A percentile compares a stretch with the other conserved stretches of the same genome.
These are phyloP conservation scores for Acarospora socialis DNA, from an alignment of 2,329 filamentous ascomycete species.

Conservation along the genomic window DNA sequence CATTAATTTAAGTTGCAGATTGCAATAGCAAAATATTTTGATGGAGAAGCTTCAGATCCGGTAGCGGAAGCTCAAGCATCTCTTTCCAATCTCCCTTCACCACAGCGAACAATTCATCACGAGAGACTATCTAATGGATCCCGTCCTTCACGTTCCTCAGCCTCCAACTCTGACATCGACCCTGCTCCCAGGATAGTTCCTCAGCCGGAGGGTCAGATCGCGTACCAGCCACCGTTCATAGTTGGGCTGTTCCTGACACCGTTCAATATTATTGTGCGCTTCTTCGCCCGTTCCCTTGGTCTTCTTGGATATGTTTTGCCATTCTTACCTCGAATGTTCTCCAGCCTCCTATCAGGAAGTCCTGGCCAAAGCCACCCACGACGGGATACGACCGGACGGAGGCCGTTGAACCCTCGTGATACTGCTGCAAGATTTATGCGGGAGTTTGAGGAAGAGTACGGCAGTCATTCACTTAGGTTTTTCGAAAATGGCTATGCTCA, in stretches of 20 bases:
- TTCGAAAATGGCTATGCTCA: constrained; percentile 84
- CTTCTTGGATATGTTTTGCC: constrained; percentile 66
- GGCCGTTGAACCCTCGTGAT: constrained; percentile 70
- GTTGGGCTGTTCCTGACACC: constrained; percentile 68
- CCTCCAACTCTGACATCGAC: constrained; percentile 35
- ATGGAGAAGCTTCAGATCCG: constrained; percentile 76
- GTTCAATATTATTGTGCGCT: constrained; percentile 60
- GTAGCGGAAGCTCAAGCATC: constrained; percentile 60
- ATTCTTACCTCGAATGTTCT: constrained; percentile 55
- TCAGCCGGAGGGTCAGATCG: constrained; percentile 49
- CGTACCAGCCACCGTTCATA: constrained; percentile 58
- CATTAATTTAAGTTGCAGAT: constrained; percentile 48
- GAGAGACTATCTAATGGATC: constrained; percentile 18
- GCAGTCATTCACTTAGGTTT: constrained; percentile 51
- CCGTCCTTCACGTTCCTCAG: constrained; percentile 39
- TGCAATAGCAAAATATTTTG: constrained; percentile 93
- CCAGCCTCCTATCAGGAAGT: constrained; percentile 26
- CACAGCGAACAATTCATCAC: constrained; percentile 18
- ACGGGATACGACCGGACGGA: constrained; percentile 52
- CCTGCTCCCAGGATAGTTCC: constrained; percentile 77
- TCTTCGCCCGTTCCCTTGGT: constrained; percentile 53
- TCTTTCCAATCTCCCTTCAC: constrained; percentile 44
- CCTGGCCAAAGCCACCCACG: constrained; percentile 42
- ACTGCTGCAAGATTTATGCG: constrained; percentile 78
- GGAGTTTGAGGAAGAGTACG: constrained; percentile 92